Percentiles rank a stretch among this genome's conserved stretches.
phyloP scores from a whole-genome alignment of 345 rosid genomes.

The Citrus trifoliata region DNA sequence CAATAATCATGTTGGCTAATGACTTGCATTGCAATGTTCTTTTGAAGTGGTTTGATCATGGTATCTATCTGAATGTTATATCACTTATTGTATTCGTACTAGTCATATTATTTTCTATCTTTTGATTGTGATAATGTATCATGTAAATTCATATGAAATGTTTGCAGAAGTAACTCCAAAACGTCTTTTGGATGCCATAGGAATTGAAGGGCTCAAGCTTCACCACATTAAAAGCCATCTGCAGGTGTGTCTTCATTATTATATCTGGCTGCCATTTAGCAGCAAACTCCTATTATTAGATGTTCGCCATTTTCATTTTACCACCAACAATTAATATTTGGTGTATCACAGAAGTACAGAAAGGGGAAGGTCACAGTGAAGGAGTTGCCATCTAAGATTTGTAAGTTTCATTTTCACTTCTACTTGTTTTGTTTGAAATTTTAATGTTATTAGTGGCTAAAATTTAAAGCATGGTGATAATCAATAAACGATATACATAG shows the following conservation, averaged over 20 bases:
- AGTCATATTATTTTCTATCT: not conserved
- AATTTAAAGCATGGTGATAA: not conserved
- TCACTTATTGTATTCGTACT: not conserved
- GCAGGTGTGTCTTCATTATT: slow-evolving; percentile 18
- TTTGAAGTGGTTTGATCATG: not conserved
- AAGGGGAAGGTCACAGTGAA: slow-evolving; percentile 6
- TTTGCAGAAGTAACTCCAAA: slow-evolving; percentile 35
- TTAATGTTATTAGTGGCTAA: not conserved
- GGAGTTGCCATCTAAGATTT: not conserved
- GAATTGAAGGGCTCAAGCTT: slow-evolving; percentile 18
- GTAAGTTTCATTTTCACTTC: slow-evolving; percentile 9
- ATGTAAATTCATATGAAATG: not conserved
- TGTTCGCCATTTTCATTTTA: not conserved
- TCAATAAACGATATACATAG: not conserved
- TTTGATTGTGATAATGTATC: not conserved
- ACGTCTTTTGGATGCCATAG: slow-evolving; percentile 14
- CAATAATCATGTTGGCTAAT: not conserved
- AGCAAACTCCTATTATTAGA: not conserved
- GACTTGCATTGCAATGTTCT: not conserved
- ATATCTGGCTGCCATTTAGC: not conserved
- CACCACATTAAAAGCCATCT: slow-evolving; percentile 36
- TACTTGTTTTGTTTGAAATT: not conserved
- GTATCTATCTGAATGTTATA: not conserved
- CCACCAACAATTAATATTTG: not conserved
- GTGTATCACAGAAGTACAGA: slow-evolving; percentile 26